A percentile compares a stretch with the other conserved stretches of the same genome.
phyloP scores from a whole-genome alignment of 495 filamentous ascomycete species.

The Parmelia sp. region DNA sequence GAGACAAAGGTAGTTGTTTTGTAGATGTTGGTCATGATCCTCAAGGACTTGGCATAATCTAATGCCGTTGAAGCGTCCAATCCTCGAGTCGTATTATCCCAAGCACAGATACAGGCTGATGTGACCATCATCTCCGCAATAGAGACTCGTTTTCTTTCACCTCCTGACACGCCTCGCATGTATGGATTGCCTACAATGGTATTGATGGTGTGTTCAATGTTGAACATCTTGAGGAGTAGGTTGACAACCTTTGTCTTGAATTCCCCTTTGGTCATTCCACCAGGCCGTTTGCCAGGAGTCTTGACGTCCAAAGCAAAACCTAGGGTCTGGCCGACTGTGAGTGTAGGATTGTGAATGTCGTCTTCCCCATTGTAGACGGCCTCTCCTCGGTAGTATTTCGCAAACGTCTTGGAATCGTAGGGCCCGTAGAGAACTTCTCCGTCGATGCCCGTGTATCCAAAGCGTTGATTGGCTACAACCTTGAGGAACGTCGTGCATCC shows the following conservation, averaged over 20 bases:
- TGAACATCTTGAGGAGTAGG: background rate
- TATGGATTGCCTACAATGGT: background rate
- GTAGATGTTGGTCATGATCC: background rate
- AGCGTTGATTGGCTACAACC: background rate
- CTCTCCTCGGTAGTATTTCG: background rate
- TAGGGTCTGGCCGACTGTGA: background rate
- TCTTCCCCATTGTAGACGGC: background rate
- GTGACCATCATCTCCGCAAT: background rate
- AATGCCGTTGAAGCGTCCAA: background rate
- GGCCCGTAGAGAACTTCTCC: background rate
- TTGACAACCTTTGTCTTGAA: background rate
- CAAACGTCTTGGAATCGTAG: background rate
- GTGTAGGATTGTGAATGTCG: background rate
- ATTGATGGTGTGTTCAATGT: background rate
- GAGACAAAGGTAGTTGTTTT: background rate
- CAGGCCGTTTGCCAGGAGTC: background rate
- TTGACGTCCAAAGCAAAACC: background rate
- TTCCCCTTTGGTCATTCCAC: background rate
- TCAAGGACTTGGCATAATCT: background rate
- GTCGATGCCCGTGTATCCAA: background rate
- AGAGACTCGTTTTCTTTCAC: background rate
- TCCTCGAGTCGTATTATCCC: background rate
- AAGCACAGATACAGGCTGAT: background rate
- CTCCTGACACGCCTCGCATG: background rate
- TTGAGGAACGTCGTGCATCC: background rate